phyloP scores from a whole-genome alignment of 306 rosid species.

The Oxytropis ochrocephala region DNA sequence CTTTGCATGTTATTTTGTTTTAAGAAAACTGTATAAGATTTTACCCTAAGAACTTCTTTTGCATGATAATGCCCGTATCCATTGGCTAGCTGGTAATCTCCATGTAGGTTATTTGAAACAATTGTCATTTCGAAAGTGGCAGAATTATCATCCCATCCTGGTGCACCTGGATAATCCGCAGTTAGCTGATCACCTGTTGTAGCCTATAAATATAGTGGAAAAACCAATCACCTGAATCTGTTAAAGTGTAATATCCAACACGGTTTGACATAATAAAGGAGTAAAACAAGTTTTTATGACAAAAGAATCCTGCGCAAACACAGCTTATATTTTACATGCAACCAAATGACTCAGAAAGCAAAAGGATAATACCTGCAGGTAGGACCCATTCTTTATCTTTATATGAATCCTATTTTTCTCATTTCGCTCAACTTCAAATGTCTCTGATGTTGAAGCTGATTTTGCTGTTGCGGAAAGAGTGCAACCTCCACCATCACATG shows the following conservation, averaged over 20 bases:
- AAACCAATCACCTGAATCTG: conserved; percentile 13
- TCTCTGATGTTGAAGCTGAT: conserved; percentile 48
- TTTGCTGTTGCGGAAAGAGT: conserved; percentile 55
- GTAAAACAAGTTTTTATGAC: background rate
- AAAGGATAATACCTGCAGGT: conserved; percentile 59
- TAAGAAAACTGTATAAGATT: background rate
- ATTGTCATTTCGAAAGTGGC: conserved; percentile 74
- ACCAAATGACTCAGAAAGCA: conserved; percentile 8
- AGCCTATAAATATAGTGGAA: conserved; percentile 40
- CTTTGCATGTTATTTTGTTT: too few relatives aligned
- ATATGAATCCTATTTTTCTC: conserved; percentile 54
- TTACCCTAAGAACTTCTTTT: conserved; percentile 63
- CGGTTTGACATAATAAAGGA: background rate
- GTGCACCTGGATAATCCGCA: conserved; percentile 65
- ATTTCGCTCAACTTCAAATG: conserved; percentile 52
- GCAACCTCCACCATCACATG: conserved; percentile 58
- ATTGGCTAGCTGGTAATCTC: conserved; percentile 93
- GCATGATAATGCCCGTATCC: conserved; percentile 67
- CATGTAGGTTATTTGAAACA: conserved; percentile 55
- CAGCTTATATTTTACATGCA: background rate
- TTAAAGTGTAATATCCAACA: conserved; percentile 8
- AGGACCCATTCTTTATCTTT: conserved; percentile 45
- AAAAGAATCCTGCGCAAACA: background rate
- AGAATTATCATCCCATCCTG: conserved; percentile 86
- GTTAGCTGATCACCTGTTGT: conserved; percentile 52